Evolutionary conservation across 352 stramenopile species (phyloP), one percentile per base, ranked within the genome.

Genomic region (Globisporangium ultimum): DNA sequence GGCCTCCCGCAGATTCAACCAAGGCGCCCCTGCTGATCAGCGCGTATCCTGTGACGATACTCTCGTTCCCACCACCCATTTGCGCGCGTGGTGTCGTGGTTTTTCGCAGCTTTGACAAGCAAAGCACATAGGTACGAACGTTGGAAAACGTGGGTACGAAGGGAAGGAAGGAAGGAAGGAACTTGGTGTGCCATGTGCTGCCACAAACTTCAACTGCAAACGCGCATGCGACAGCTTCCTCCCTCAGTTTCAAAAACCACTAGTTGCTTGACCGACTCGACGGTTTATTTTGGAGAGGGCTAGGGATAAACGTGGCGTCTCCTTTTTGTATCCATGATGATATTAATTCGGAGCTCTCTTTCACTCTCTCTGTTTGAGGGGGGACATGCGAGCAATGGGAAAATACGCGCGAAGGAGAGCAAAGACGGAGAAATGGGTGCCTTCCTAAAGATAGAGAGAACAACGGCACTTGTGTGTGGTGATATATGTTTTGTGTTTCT

Each of bases 101-200:
- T 45, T 45, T 45, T 45, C 40, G 40, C 40, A 45, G 40, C 40
- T 45, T 45, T 45, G 40, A 45, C 40, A 45, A 45, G 40, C 40
- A 45, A 45, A 45, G 28, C 40, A 18, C 40, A n/a, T n/a, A 45
- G 40, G 40, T 45, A 5, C 40, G 40, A 18, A 5, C 6, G 40
- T 45, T 45, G 40, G 40, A 1, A 1, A 15, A n/a, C 12, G 40
- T 45, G 17, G 12, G 12, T 15, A 45, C 12, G 40, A 45, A 45
- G 40, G 13, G 40, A 43, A 17, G 2, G 38, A 43, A 17, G 13
- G 40, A 43, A 17, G 2, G 38, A 43, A 17, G 38, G 24, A 36
- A 10, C 40, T 2, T 18, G 40, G 40, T 45, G 40, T 45, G 4
- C 28, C 8, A 10, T 45, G 40, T 45, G 40, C 14, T 45, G 40